These are phyloP conservation scores for Fusarium xyrophilum DNA, from an alignment of 2,329 filamentous ascomycete species.

Conservation along the genomic window DNA sequence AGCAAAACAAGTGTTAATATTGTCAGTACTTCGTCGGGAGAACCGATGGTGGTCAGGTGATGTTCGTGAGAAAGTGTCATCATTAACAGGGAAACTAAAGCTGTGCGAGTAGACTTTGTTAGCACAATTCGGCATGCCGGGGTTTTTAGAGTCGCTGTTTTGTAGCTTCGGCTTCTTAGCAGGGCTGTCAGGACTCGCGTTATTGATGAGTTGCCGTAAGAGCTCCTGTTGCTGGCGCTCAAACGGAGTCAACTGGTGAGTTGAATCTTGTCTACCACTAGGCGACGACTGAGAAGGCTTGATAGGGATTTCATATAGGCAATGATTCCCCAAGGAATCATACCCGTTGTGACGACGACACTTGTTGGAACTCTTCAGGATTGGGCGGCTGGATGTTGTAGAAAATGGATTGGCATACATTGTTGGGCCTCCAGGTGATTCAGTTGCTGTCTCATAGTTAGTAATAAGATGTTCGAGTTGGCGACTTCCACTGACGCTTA, in stretches of 20 bases:
- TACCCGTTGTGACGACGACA: conserved; percentile 9
- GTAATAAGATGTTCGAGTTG: neutral
- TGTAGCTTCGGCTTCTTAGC: conserved; percentile 19
- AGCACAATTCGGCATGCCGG: conserved; percentile 36
- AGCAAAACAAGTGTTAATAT: conserved; percentile 68
- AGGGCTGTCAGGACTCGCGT: conserved; percentile 29
- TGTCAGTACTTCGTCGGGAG: conserved; percentile 61
- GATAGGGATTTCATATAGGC: conserved; percentile 7
- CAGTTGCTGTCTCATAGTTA: conserved; percentile 20
- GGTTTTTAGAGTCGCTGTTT: neutral
- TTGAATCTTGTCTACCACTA: conserved; percentile 43
- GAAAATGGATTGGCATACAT: conserved; percentile 53
- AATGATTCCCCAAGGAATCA: conserved; percentile 10
- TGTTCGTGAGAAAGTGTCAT: conserved; percentile 50
- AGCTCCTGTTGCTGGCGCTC: conserved; percentile 51
- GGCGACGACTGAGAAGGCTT: conserved; percentile 32
- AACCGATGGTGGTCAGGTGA: conserved; percentile 52
- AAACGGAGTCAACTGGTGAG: conserved; percentile 45
- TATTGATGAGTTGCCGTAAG: conserved; percentile 49
- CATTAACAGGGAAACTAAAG: conserved; percentile 58
- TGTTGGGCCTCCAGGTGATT: conserved; percentile 47
- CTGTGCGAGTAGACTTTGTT: conserved; percentile 50
- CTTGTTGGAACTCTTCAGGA: conserved; percentile 20
- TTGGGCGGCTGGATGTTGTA: conserved; percentile 26
- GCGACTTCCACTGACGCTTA: conserved; percentile 19